Percentiles rank a stretch among this genome's conserved stretches.
Conservation (phyloP, 495 filamentous ascomycete genomes). For the Hamigera avellanea region DNA sequence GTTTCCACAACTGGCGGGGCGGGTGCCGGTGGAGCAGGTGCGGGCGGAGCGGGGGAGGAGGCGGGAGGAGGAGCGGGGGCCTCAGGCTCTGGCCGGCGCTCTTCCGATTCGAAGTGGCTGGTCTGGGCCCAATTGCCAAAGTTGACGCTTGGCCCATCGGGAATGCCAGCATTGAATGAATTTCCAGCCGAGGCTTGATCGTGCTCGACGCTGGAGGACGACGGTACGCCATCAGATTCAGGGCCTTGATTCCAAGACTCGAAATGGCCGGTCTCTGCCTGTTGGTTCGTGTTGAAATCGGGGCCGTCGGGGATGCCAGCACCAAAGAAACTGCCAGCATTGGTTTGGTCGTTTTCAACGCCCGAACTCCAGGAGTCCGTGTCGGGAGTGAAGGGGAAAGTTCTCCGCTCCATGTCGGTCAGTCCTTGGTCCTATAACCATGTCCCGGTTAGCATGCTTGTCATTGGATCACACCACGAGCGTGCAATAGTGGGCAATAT, state of each 20-base stretch:
- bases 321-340: slow-evolving; percentile 16
- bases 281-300: neutral
- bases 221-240: too few species aligned
- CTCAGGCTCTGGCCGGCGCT: slow-evolving; percentile 12
- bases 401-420: slow-evolving; percentile 4
- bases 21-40: slow-evolving; percentile 2
- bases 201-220: slow-evolving; percentile 6
- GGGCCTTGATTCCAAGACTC: slow-evolving; percentile 4
- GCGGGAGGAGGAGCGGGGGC: slow-evolving; percentile 4
- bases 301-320: slow-evolving; percentile 3
- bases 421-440: neutral
- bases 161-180: slow-evolving; percentile 17
- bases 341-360: slow-evolving; percentile 14
- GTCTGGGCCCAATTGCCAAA: slow-evolving; percentile 12
- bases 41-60: slow-evolving; percentile 4
- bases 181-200: slow-evolving; percentile 6
- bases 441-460: too few species aligned
- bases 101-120: slow-evolving; percentile 7
- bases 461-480: too few species aligned
- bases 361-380: slow-evolving; percentile 3
- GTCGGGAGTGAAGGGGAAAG: slow-evolving; percentile 1
- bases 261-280: slow-evolving; percentile 3
- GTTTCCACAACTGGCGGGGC: neutral
- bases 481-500: too few species aligned
- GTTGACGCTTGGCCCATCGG: slow-evolving; percentile 17